Evolutionary conservation across 192 early-diverging fungal genomes (phyloP).

Genomic region (Umbelopsis ramanniana): DNA sequence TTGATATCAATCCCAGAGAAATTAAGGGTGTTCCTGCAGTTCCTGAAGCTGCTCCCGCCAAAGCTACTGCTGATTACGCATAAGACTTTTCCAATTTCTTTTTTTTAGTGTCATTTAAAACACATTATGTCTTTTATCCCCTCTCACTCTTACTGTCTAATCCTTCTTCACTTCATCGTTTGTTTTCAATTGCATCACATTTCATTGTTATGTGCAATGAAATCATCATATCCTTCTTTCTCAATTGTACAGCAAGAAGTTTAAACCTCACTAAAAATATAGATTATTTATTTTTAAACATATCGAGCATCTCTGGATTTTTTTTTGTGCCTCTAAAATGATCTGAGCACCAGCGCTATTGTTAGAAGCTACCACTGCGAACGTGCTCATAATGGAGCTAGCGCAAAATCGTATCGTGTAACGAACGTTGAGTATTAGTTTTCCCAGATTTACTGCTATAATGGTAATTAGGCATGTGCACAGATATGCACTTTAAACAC

Average conservation of each 20-base stretch:
- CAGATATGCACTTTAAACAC: neutral
- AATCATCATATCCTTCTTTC: neutral
- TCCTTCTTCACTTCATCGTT: neutral
- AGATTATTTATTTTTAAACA: neutral
- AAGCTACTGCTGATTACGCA: neutral
- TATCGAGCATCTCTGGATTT: no score
- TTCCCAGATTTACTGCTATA: neutral
- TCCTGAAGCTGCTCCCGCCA: neutral
- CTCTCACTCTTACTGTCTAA: no score
- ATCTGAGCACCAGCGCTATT: no score
- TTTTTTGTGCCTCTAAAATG: no score
- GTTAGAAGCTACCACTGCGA: no score
- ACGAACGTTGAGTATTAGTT: neutral
- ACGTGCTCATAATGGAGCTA: no score
- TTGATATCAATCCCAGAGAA: slow-evolving; percentile 18
- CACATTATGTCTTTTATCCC: neutral
- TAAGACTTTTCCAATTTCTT: neutral
- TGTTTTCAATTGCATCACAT: neutral
- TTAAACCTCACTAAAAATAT: neutral
- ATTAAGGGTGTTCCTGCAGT: neutral
- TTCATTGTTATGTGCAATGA: neutral
- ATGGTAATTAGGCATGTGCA: neutral
- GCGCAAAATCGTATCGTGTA: neutral
- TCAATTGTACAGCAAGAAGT: neutral
- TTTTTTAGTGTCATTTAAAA: neutral